Evolutionary conservation across 2,329 filamentous ascomycete species (phyloP).

Genomic region (Ceratocystis variospora): DNA sequence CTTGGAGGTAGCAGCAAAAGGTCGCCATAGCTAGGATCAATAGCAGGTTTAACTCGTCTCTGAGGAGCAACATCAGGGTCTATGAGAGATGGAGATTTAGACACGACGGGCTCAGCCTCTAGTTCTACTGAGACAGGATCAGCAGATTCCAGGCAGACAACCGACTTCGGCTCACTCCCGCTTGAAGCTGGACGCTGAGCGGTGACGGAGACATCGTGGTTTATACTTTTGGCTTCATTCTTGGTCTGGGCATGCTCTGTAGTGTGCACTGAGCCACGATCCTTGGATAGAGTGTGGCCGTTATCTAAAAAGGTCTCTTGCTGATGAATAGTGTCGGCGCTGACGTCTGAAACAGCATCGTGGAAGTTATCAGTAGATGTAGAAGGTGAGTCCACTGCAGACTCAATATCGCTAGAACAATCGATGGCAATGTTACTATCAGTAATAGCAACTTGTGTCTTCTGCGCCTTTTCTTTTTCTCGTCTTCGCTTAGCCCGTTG

Average conservation of each 20-base stretch:
- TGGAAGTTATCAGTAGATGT: slow-evolving; percentile 2
- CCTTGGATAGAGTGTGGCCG: slow-evolving; percentile 55
- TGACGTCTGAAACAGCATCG: not conserved
- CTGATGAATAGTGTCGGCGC: slow-evolving; percentile 12
- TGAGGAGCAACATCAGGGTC: slow-evolving; percentile 31
- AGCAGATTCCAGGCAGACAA: not conserved
- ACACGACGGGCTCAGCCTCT: slow-evolving; percentile 18
- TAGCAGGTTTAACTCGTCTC: slow-evolving; percentile 47
- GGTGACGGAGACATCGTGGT: not conserved
- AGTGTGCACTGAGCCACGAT: slow-evolving; percentile 42
- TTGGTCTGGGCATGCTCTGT: not conserved
- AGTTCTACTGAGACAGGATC: not conserved
- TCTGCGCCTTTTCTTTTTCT: slow-evolving; percentile 1
- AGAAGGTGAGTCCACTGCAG: not conserved
- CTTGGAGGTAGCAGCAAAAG: slow-evolving; percentile 51
- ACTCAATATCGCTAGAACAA: slow-evolving; percentile 3
- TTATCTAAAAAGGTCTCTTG: slow-evolving; percentile 57
- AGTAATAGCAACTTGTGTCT: not conserved
- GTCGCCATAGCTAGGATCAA: slow-evolving; percentile 53
- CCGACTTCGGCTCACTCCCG: not conserved
- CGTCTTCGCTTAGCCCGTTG: slow-evolving; percentile 3
- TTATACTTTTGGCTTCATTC: not conserved
- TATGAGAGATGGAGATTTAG: slow-evolving; percentile 22
- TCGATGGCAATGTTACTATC: not conserved
- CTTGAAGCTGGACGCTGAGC: not conserved